These are phyloP conservation scores for Alternaria arborescens DNA, from an alignment of 2,329 filamentous ascomycete species.

Conservation along the genomic window DNA sequence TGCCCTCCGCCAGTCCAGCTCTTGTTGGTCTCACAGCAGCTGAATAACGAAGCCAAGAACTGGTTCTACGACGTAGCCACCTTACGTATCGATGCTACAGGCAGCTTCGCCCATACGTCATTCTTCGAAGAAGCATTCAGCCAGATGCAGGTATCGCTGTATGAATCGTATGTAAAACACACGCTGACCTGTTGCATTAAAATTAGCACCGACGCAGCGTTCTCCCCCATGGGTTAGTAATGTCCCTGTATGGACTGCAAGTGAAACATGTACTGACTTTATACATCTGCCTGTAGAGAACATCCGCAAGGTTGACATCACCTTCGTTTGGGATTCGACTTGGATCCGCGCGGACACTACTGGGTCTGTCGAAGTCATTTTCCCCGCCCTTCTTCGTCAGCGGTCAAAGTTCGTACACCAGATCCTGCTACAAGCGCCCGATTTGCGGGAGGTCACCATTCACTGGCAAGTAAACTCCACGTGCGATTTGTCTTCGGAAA, in stretches of 20 bases:
- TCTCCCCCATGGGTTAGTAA: slow-evolving; percentile 38
- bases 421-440: slow-evolving; percentile 37
- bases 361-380: slow-evolving; percentile 32
- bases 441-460: slow-evolving; percentile 37
- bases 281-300: slow-evolving; percentile 22
- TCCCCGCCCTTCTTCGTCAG: slow-evolving; percentile 37
- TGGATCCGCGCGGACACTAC: slow-evolving; percentile 38
- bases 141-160: slow-evolving; percentile 22
- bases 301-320: slow-evolving; percentile 44
- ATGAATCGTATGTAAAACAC: neutral
- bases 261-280: neutral
- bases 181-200: neutral
- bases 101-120: slow-evolving; percentile 43
- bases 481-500: neutral
- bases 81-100: slow-evolving; percentile 43
- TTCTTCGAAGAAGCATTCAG: slow-evolving; percentile 44
- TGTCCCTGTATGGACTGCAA: neutral
- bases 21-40: slow-evolving; percentile 39
- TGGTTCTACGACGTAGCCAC: slow-evolving; percentile 47
- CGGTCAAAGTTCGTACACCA: slow-evolving; percentile 34
- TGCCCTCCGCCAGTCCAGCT: slow-evolving; percentile 43
- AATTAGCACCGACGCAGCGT: slow-evolving; percentile 32
- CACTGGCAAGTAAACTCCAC: slow-evolving; percentile 27
- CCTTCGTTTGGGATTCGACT: slow-evolving; percentile 46
- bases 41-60: slow-evolving; percentile 40